Percentiles rank a stretch among this genome's conserved stretches.
Conservation (phyloP, 108 stramenopile genomes). For the Bacterosira constricta region DNA sequence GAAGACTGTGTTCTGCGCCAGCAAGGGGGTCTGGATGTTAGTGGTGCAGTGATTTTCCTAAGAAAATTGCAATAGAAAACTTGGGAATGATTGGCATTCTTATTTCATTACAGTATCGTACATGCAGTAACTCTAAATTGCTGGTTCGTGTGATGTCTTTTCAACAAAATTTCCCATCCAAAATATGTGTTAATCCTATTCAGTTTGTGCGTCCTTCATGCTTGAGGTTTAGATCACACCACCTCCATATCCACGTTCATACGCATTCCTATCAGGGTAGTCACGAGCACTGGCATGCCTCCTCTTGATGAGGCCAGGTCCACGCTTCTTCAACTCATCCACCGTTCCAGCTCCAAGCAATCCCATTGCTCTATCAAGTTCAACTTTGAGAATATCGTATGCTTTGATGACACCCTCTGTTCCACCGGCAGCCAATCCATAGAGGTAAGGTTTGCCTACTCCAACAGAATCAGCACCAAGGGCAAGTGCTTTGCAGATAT, state of each 20-base stretch:
- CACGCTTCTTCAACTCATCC: conserved; percentile 86
- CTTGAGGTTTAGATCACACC: conserved; percentile 75
- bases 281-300: conserved; percentile 73
- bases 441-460: conserved; percentile 96
- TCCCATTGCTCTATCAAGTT: conserved; percentile 92
- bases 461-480: conserved; percentile 95
- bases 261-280: conserved; percentile 90
- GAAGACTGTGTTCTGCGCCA: conserved; percentile 21
- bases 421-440: conserved; percentile 94
- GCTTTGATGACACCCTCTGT: conserved; percentile 88
- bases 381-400: conserved; percentile 83
- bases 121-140: too few relatives aligned
- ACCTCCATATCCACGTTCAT: conserved; percentile 89
- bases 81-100: background rate
- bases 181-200: too few relatives aligned
- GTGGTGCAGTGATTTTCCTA: conserved; percentile 18
- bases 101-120: background rate
- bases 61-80: conserved; percentile 1
- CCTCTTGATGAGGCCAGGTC: conserved; percentile 88
- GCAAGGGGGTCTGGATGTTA: conserved; percentile 23
- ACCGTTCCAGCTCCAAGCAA: conserved; percentile 87
- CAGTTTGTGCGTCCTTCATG: too few relatives aligned
- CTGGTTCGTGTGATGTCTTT: too few relatives aligned
- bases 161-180: too few relatives aligned
- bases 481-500: conserved; percentile 96